Evolutionary conservation across 331 rosid genomes (phyloP).

Genomic region (Quercus phellos): DNA sequence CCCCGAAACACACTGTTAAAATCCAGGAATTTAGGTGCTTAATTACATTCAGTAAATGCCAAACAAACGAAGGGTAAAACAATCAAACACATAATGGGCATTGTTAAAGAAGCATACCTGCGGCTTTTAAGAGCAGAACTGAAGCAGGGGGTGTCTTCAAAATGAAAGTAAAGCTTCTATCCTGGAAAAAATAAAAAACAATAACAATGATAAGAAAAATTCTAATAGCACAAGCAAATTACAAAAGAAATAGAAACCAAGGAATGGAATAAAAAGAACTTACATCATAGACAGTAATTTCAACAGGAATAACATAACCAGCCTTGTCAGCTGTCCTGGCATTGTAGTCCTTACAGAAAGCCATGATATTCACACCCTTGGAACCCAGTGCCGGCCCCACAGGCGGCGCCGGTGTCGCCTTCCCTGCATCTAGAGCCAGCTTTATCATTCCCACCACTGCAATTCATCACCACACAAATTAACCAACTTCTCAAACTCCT

Average conservation of each 20-base stretch:
- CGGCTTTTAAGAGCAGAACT: constrained; percentile 85
- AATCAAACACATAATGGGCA: constrained; percentile 24
- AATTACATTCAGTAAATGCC: neutral
- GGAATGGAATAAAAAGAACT: neutral
- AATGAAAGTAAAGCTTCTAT: constrained; percentile 89
- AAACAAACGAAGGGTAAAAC: neutral
- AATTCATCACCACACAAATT: neutral
- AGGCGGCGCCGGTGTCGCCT: constrained; percentile 98
- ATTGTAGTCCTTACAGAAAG: constrained; percentile 95
- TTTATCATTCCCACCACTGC: constrained; percentile 86
- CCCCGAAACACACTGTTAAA: neutral
- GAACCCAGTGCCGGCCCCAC: constrained; percentile 99
- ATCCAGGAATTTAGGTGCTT: neutral
- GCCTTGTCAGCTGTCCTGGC: constrained; percentile 93
- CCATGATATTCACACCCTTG: constrained; percentile 96
- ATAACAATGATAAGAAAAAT: neutral
- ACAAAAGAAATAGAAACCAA: neutral
- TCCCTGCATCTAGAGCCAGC: constrained; percentile 96
- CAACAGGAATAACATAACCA: constrained; percentile 93
- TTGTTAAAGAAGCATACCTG: constrained; percentile 43
- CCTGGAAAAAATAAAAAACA: constrained; percentile 31
- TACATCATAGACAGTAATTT: constrained; percentile 93
- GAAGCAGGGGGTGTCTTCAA: constrained; percentile 98
- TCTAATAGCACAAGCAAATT: neutral
- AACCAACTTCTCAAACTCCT: neutral